A percentile compares a stretch with the other conserved stretches of the same genome.
Conservation (phyloP, 2,329 filamentous ascomycete species). For the Mycosphaerella arachidis region DNA sequence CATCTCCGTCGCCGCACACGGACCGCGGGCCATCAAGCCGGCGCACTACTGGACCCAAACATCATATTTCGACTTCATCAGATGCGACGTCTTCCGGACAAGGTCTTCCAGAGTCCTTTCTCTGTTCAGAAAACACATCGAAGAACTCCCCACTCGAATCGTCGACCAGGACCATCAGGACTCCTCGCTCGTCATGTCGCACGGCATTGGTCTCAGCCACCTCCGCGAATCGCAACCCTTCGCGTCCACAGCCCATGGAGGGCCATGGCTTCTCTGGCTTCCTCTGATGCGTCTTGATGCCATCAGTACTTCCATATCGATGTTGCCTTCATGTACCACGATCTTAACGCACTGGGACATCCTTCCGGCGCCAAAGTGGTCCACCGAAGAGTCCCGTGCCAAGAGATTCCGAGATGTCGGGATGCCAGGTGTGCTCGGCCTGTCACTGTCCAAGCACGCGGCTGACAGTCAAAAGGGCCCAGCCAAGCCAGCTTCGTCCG, state of each 20-base stretch:
- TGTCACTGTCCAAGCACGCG: neutral
- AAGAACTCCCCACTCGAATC: neutral
- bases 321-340: neutral
- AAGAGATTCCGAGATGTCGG: neutral
- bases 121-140: neutral
- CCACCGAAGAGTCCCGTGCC: neutral
- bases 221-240: neutral
- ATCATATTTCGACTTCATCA: conserved; percentile 5
- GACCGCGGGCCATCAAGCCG: neutral
- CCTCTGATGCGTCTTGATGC: neutral
- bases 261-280: neutral
- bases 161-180: neutral
- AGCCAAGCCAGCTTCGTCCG: too few species aligned
- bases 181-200: neutral
- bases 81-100: neutral
- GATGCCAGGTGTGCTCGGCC: neutral
- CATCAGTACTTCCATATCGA: neutral
- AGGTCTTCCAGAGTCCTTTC: neutral
- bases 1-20: neutral
- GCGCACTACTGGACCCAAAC: conserved; percentile 1
- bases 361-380: neutral
- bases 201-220: neutral
- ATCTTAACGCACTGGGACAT: neutral
- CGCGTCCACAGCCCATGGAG: neutral
- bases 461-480: too few species aligned